Conservation (phyloP, 75 land plant species). For the Cryptomeria japonica region DNA sequence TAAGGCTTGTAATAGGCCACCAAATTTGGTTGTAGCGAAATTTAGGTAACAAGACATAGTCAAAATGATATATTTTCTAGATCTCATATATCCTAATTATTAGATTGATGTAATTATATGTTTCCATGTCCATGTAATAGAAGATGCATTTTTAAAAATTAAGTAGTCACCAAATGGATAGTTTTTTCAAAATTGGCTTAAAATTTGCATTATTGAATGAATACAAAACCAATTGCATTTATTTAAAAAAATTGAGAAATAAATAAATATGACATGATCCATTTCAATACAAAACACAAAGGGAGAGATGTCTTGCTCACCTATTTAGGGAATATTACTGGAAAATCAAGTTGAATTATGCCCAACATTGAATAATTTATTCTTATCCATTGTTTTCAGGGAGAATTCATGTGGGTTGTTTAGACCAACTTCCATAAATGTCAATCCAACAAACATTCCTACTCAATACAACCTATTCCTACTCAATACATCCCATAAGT, state of each 20-base stretch:
- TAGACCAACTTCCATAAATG: not conserved
- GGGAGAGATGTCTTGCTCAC: not conserved
- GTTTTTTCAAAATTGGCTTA: not conserved
- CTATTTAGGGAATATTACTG: not conserved
- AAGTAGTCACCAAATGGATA: not conserved
- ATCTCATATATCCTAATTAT: not conserved
- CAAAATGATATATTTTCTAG: not conserved
- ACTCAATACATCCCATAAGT: no score
- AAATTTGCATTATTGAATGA: no score
- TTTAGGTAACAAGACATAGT: not conserved
- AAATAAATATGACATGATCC: not conserved
- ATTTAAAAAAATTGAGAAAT: no score
- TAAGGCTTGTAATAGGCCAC: no score
- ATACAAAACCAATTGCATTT: no score
- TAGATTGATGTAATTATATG: not conserved
- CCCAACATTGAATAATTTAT: not conserved
- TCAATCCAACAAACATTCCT: not conserved
- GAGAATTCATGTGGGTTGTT: not conserved
- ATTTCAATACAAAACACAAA: not conserved
- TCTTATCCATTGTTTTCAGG: not conserved
- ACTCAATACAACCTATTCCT: not conserved
- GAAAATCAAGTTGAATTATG: not conserved
- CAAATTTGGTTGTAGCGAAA: no score
- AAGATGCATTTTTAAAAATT: not conserved
- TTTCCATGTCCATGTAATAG: not conserved